These are phyloP conservation scores for Sclerotinia subarctica DNA, from an alignment of 2,329 filamentous ascomycete genomes.

Conservation along the genomic window DNA sequence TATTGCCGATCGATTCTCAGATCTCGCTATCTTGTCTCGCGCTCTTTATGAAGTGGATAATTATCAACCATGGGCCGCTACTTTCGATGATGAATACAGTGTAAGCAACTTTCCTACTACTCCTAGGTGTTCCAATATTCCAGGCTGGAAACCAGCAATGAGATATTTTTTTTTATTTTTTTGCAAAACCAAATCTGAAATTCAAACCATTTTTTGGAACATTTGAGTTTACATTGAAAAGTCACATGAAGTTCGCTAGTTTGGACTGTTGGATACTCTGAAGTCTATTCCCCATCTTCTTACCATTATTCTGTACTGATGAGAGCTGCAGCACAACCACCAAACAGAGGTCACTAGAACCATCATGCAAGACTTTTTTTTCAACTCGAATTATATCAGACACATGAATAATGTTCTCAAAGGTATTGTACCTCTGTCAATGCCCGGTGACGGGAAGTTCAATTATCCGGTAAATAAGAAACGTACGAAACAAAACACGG, in stretches of 20 bases:
- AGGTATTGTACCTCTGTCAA: background rate
- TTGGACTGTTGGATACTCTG: background rate
- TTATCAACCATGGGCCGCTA: constrained; percentile 1
- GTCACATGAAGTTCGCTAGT: background rate
- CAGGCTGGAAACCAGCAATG: background rate
- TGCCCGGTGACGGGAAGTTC: background rate
- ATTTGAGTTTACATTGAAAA: background rate
- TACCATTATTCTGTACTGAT: background rate
- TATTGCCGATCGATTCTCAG: background rate
- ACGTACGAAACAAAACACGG: background rate
- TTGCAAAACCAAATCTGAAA: background rate
- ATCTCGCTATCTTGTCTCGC: background rate
- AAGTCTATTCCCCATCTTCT: background rate
- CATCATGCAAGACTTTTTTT: background rate
- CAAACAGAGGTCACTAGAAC: background rate
- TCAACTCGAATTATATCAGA: background rate
- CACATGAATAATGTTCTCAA: background rate
- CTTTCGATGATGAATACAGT: background rate
- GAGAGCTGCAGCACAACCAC: background rate
- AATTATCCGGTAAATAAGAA: background rate
- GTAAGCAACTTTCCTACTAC: background rate
- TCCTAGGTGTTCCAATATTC: background rate
- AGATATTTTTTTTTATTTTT: background rate
- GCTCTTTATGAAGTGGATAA: background rate
- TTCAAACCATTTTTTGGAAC: background rate